Evolutionary conservation across 2,329 filamentous ascomycete genomes (phyloP), one percentile per base, ranked within the genome.

Genomic region (Paecilomyces variotii): DNA sequence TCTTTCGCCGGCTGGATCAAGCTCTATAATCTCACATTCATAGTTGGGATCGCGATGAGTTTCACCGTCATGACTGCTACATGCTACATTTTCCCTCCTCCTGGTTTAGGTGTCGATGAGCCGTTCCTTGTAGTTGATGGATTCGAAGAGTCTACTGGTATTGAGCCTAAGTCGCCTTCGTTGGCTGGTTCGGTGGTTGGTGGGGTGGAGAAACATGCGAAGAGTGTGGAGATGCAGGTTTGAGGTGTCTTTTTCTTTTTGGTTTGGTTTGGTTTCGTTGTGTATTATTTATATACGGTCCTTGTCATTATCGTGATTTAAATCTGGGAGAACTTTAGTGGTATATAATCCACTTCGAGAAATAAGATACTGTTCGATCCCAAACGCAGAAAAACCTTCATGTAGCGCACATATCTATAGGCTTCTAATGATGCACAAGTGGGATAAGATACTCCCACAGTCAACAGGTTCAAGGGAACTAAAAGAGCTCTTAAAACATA

Each of bases 1-100:
- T 56, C 57, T 14, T 55, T 59, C 26, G 35, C 54, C 6, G 61
- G 61, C 19, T 67, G 65, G 65, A 59, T 65, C 50, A 61, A 60
- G 25, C 55, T 67, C 5, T 67, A 64, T 61, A 63, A 67, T 30
- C 61, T 67, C 12, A 65, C 65, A 7, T 67, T 65, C 60, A 61
- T 66, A 32, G 59, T 65, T 10, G 65, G 64, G 7, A 52, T 65
- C 6, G 63, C 58, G 4, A 65, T 67, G 25, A 63, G 62, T 51
- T 66, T 66, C 53, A 39, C 54, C 50, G 39, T 60, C 7, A 63
- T 65, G 56, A 60, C 57, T 49, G 50, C 24, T 1, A 24, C 63
- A 49, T 63, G 61, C 53, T 57, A 56, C n/a, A 51, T 63, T 28
- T 66, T 58, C 53, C 64, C 64, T 19, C 61, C 63, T 34, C 54